Percentiles rank a stretch among this genome's conserved stretches.
Conservation (phyloP, 2,329 filamentous ascomycete genomes). For the Ophiocordyceps unilateralis region DNA sequence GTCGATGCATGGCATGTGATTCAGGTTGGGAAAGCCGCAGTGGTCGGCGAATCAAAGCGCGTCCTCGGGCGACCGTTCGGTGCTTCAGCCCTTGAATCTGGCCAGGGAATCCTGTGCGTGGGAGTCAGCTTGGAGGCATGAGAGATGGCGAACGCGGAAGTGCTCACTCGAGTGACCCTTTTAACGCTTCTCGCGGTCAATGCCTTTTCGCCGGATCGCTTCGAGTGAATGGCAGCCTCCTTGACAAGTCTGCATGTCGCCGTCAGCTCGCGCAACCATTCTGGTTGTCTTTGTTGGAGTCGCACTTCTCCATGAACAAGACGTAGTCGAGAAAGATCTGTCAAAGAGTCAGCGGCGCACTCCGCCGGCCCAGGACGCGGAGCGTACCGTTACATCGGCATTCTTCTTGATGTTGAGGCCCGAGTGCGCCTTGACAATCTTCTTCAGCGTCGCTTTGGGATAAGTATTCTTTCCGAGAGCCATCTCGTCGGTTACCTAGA, state of each 20-base stretch:
- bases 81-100: slow-evolving; percentile 47
- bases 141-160: slow-evolving; percentile 9
- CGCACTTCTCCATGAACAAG: slow-evolving; percentile 56
- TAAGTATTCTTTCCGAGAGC: slow-evolving; percentile 53
- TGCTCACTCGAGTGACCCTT: slow-evolving; percentile 53
- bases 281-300: not conserved
- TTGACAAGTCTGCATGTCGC: slow-evolving; percentile 46
- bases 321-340: slow-evolving; percentile 76
- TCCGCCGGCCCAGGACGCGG: slow-evolving; percentile 5
- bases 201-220: slow-evolving; percentile 53
- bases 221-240: slow-evolving; percentile 61
- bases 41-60: too few relatives aligned
- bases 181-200: slow-evolving; percentile 61
- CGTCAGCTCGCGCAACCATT: not conserved
- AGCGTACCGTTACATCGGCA: slow-evolving; percentile 60
- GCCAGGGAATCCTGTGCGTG: slow-evolving; percentile 40
- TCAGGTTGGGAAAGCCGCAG: too few relatives aligned
- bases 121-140: not conserved
- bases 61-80: too few relatives aligned
- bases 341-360: slow-evolving; percentile 8
- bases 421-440: slow-evolving; percentile 79
- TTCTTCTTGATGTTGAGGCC: slow-evolving; percentile 69
- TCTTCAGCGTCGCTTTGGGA: slow-evolving; percentile 69
- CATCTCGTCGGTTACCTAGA: slow-evolving; percentile 12
- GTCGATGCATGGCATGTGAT: too few relatives aligned